Evolutionary conservation across 768 basidiomycete genomes (phyloP).

Genomic region (Amanita pseudoporphyria): DNA sequence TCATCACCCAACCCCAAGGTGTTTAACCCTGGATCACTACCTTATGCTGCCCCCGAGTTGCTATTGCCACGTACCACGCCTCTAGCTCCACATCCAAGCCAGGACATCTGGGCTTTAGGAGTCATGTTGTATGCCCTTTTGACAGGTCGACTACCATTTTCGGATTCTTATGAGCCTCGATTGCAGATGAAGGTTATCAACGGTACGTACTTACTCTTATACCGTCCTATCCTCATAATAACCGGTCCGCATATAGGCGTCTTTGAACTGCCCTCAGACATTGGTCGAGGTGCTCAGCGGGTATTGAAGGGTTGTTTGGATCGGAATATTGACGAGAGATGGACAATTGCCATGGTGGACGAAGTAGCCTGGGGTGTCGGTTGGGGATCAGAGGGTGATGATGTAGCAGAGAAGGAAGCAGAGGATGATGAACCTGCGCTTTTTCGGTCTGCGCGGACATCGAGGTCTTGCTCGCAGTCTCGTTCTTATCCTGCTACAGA

Average conservation of each 20-base stretch:
- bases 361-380: slow-evolving; percentile 77
- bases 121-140: slow-evolving; percentile 82
- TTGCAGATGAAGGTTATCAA: slow-evolving; percentile 87
- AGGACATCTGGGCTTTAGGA: slow-evolving; percentile 96
- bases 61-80: slow-evolving; percentile 39
- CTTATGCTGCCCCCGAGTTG: slow-evolving; percentile 87
- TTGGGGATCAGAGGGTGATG: slow-evolving; percentile 48
- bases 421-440: slow-evolving; percentile 9
- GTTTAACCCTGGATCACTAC: slow-evolving; percentile 71
- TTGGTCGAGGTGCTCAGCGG: slow-evolving; percentile 53
- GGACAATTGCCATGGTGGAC: slow-evolving; percentile 77
- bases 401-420: slow-evolving; percentile 23
- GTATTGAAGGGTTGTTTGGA: slow-evolving; percentile 79
- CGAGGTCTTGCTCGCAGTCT: slow-evolving; percentile 20
- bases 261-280: slow-evolving; percentile 45
- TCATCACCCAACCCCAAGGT: slow-evolving; percentile 16
- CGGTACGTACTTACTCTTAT: slow-evolving; percentile 34
- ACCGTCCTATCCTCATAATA: slow-evolving; percentile 7
- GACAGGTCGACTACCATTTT: slow-evolving; percentile 79
- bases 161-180: slow-evolving; percentile 84
- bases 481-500: slow-evolving; percentile 15
- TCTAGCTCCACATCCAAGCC: slow-evolving; percentile 50
- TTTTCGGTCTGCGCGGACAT: slow-evolving; percentile 7
- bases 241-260: slow-evolving; percentile 33
- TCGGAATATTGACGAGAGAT: slow-evolving; percentile 47